Evolutionary conservation across 805 yeast species (phyloP).

Genomic region (Wickerhamiella sergipiensis): DNA sequence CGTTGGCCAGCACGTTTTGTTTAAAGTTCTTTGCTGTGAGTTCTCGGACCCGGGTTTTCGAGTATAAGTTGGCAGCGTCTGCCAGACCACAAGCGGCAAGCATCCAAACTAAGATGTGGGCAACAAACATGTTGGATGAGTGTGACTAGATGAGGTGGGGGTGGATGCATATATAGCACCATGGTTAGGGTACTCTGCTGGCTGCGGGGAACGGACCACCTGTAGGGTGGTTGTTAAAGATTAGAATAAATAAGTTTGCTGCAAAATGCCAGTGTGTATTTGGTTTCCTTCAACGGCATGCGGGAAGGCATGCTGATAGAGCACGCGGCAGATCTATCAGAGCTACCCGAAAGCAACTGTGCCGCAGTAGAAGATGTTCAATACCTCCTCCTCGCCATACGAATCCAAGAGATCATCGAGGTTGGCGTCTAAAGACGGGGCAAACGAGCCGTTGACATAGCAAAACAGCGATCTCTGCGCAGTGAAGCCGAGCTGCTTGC

Average conservation of each 20-base stretch:
- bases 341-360: conserved; percentile 27
- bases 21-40: conserved; percentile 35
- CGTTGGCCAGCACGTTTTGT: conserved; percentile 49
- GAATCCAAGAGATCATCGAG: conserved; percentile 20
- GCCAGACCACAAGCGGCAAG: neutral
- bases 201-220: neutral
- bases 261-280: too few relatives aligned
- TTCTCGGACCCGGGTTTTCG: conserved; percentile 12
- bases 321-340: too few relatives aligned
- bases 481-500: conserved; percentile 24
- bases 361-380: conserved; percentile 23
- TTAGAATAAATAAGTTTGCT: too few relatives aligned
- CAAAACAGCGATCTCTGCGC: conserved; percentile 25
- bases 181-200: neutral
- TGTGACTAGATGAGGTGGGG: neutral
- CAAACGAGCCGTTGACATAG: conserved; percentile 28
- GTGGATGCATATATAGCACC: neutral
- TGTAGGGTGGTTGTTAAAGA: too few relatives aligned
- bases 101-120: neutral
- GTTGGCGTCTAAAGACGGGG: conserved; percentile 28
- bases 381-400: conserved; percentile 20
- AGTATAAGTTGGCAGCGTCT: conserved; percentile 4
- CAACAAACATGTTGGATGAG: neutral
- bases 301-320: too few relatives aligned
- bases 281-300: too few relatives aligned